Base-by-base conservation (phyloP, 2,329 filamentous ascomycete genomes). In the Monosporascus cannonballus region DNA sequence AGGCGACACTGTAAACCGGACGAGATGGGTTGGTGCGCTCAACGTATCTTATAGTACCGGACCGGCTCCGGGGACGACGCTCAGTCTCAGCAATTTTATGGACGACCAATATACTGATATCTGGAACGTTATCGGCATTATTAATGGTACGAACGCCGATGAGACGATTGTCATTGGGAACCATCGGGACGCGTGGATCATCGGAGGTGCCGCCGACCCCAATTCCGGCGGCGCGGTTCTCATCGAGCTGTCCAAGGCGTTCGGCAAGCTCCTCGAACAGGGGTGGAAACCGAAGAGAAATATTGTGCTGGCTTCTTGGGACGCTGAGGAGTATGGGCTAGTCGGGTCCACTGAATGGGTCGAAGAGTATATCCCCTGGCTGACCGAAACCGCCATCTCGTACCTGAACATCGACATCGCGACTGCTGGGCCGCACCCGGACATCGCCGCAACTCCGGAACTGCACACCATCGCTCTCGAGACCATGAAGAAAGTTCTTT, bases 261-360 rank as follows among this genome's bases (percentile, higher is more conserved):
- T 93, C 59, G 87, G 87, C 4, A 74, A 80, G 52, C 85, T 90
- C 7, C 70, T 89, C 0, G 76, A 83, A 14, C 77, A 78, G n/a
- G 89, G 89, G 8, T 95, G 90, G 90, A 87, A 85, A 64, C 90
- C 90, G 0, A 77, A 85, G 51, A 79, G 90, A 9, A 94, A 89
- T 0, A 87, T 92, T 51, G 86, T 93, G 11, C 84, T 94, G 56
- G 87, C 85, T 1, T 77, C 73, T 0, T 88, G 84, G 84, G 85
- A 88, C 58, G 84, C 79, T 0, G 85, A 89, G 67, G 90, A 95
- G 69, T 93, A 93, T 61, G 89, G 87, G 0, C 73, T 94, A 1
- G 69, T 95, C 7, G 90, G 90, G 1, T 90, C 85, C 3, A 92
- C 89, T 0, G 90, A 95, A 64, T 95, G 89, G 87, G 88, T 95